Percentiles rank a stretch among this genome's conserved stretches.
Evolutionary conservation across 2,329 filamentous ascomycete species (phyloP).

Genomic region (Neofusicoccum umdonicola): DNA sequence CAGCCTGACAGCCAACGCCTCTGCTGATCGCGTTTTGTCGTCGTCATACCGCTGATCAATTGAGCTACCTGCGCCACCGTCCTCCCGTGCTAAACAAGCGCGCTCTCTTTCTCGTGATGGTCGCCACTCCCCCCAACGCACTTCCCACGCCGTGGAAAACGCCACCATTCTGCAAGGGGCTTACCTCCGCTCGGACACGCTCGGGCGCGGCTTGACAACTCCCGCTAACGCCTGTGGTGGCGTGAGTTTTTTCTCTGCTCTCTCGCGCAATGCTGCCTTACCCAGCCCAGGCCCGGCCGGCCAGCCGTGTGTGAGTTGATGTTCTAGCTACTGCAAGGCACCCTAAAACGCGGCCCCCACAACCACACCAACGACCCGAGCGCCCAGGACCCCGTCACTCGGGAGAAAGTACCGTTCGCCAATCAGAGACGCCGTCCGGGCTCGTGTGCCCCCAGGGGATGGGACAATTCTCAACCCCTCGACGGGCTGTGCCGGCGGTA

Average conservation of each 20-base stretch:
- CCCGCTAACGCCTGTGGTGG: not conserved
- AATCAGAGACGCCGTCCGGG: not conserved
- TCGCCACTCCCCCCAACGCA: not conserved
- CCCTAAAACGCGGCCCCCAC: not conserved
- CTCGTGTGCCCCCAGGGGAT: not conserved
- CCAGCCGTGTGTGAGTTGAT: not conserved
- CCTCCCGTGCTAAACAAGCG: not conserved
- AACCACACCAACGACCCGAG: not conserved
- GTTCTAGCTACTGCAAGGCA: not conserved
- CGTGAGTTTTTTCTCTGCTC: not conserved
- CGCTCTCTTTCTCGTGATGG: not conserved
- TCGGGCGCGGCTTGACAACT: not conserved
- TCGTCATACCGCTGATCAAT: not conserved
- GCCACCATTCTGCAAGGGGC: conserved; percentile 3
- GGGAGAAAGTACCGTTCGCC: not conserved
- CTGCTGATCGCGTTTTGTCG: not conserved
- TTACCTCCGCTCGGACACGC: not conserved
- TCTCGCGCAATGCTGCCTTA: not conserved
- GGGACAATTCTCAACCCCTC: not conserved
- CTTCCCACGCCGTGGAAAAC: not conserved
- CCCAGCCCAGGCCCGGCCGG: not conserved
- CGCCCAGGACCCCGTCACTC: not conserved
- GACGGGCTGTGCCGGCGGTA: not conserved
- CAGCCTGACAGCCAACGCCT: not conserved
- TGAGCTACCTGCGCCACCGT: not conserved